Percentiles rank a stretch among this genome's conserved stretches.
Conservation (phyloP, 257 asterid genomes). For the Mitragyna speciosa region DNA sequence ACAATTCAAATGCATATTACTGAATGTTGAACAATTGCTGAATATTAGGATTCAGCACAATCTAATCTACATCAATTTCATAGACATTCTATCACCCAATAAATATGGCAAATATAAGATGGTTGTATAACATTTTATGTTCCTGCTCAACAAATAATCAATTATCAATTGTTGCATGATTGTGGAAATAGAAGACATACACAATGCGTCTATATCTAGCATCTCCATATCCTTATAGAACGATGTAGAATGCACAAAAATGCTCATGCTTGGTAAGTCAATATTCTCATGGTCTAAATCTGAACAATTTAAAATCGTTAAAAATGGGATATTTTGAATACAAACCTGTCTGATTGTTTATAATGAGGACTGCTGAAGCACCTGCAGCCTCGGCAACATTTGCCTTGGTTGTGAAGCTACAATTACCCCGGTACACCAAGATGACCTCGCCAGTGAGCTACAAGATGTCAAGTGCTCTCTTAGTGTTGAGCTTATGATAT, state of each 20-base stretch:
- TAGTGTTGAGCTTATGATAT: slow-evolving; percentile 16
- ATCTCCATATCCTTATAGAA: neutral
- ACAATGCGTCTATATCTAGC: neutral
- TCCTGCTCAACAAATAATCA: neutral
- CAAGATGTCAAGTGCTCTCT: slow-evolving; percentile 15
- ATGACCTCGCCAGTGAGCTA: slow-evolving; percentile 84
- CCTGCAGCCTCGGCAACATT: slow-evolving; percentile 86
- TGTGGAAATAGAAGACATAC: neutral
- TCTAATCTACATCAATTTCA: neutral
- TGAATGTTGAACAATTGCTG: neutral
- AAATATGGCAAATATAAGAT: neutral
- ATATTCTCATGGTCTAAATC: slow-evolving; percentile 2
- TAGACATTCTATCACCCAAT: neutral
- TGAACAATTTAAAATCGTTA: neutral
- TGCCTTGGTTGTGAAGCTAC: slow-evolving; percentile 86
- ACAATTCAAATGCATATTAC: neutral
- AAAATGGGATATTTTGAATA: slow-evolving; percentile 15
- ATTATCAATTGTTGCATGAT: neutral
- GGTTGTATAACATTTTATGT: neutral
- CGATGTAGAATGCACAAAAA: neutral
- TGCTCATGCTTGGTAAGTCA: neutral
- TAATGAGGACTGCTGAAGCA: slow-evolving; percentile 81
- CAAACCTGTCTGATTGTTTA: slow-evolving; percentile 73
- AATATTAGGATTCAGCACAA: neutral
- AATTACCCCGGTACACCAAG: slow-evolving; percentile 83